Percentiles rank a stretch among this genome's conserved stretches.
phyloP scores from a whole-genome alignment of 1,284 basidiomycete genomes.

The Athelia sp. region DNA sequence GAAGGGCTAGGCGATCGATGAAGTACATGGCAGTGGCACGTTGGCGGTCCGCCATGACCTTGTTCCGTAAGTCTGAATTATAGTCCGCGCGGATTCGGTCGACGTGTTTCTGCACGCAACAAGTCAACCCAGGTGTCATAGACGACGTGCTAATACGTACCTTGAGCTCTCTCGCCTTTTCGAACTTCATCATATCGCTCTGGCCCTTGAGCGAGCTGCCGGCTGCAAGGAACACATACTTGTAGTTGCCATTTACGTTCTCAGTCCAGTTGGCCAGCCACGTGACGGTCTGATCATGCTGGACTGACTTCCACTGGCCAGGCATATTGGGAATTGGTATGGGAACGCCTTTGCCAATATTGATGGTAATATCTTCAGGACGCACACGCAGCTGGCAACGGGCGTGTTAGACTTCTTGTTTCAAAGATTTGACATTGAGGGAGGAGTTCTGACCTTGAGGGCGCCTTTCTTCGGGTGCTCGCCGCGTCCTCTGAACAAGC shows the following conservation, averaged over 20 bases:
- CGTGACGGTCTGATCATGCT: conserved; percentile 91
- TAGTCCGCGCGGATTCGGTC: conserved; percentile 89
- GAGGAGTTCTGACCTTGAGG: conserved; percentile 65
- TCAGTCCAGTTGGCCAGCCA: conserved; percentile 99
- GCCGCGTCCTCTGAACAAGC: conserved; percentile 94
- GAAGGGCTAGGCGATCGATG: conserved; percentile 91
- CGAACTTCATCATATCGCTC: conserved; percentile 94
- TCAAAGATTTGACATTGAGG: conserved; percentile 2
- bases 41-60: conserved; percentile 90
- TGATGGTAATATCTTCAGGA: conserved; percentile 92
- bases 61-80: conserved; percentile 76
- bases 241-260: conserved; percentile 88
- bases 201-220: conserved; percentile 95
- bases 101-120: conserved; percentile 67
- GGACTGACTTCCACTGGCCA: conserved; percentile 82
- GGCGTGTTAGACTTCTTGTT: too few relatives aligned
- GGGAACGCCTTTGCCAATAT: conserved; percentile 75
- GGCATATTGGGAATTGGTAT: conserved; percentile 84
- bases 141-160: conserved; percentile 39
- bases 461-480: conserved; percentile 98
- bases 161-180: conserved; percentile 93
- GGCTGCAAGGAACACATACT: conserved; percentile 95
- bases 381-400: conserved; percentile 67
- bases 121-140: neutral
- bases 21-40: conserved; percentile 97